Percentiles rank a stretch among this genome's conserved stretches.
These are phyloP conservation scores for Fusarium multiceps DNA, from an alignment of 2,329 filamentous ascomycete species.

Conservation along the genomic window DNA sequence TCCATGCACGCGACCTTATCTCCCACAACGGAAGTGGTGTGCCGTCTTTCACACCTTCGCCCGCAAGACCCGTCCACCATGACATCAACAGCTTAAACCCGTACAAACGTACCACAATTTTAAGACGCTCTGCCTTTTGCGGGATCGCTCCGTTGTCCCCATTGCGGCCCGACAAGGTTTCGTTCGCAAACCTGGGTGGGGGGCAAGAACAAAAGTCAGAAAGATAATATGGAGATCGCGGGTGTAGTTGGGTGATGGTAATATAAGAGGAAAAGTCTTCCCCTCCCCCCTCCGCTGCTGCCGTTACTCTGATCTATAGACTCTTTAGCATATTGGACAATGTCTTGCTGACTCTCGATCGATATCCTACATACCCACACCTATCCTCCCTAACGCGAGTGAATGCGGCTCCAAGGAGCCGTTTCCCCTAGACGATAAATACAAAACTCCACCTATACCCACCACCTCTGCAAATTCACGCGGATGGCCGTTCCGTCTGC, in stretches of 20 bases:
- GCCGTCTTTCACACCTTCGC: conserved; percentile 21
- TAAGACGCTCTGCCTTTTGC: conserved; percentile 21
- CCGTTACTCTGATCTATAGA: neutral
- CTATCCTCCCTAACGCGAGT: conserved; percentile 37
- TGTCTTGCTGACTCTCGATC: conserved; percentile 39
- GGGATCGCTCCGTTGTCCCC: conserved; percentile 30
- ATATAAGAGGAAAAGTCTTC: conserved; percentile 17
- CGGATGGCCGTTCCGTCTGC: conserved; percentile 39
- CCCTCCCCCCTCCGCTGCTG: neutral
- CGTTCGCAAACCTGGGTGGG: conserved; percentile 14
- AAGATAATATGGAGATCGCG: conserved; percentile 18
- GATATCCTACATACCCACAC: conserved; percentile 29
- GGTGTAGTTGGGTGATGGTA: conserved; percentile 5
- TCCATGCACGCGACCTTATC: conserved; percentile 33
- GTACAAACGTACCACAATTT: conserved; percentile 32
- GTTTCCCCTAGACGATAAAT: conserved; percentile 22
- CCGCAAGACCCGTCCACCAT: conserved; percentile 12
- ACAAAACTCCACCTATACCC: conserved; percentile 7
- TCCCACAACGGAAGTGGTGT: conserved; percentile 24
- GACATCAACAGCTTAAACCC: conserved; percentile 34
- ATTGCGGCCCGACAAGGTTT: conserved; percentile 38
- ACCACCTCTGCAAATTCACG: conserved; percentile 3
- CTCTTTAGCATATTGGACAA: conserved; percentile 13
- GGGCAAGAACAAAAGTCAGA: neutral
- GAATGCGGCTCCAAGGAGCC: conserved; percentile 40